A percentile compares a stretch with the other conserved stretches of the same genome.
These are phyloP conservation scores for Neurospora sp. DNA, from an alignment of 495 filamentous ascomycete genomes.

Conservation along the genomic window DNA sequence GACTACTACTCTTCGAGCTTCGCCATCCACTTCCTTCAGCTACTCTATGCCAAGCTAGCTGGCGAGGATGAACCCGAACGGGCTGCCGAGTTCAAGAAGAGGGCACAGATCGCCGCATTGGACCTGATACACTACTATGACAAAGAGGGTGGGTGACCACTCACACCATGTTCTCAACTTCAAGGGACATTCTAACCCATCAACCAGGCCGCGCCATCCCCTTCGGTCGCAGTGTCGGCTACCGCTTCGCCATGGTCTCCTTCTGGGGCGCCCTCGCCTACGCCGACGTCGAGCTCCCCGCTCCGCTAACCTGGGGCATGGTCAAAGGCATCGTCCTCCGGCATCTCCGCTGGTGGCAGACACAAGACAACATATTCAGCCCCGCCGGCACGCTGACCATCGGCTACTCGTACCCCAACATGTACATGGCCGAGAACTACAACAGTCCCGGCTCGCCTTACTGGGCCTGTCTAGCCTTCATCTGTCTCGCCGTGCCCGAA, in stretches of 20 bases:
- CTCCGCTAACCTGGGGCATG: constrained; percentile 63
- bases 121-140: constrained; percentile 72
- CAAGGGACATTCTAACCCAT: neutral
- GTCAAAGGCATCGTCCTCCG: constrained; percentile 65
- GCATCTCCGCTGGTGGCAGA: constrained; percentile 70
- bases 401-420: constrained; percentile 69
- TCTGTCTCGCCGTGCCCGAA: constrained; percentile 54
- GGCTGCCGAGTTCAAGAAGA: constrained; percentile 56
- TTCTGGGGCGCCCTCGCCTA: constrained; percentile 74
- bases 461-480: constrained; percentile 71
- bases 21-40: constrained; percentile 67
- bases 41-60: constrained; percentile 65
- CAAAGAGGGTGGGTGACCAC: constrained; percentile 36
- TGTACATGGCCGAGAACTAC: constrained; percentile 71
- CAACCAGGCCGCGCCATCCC: constrained; percentile 49
- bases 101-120: constrained; percentile 52
- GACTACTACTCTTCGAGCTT: constrained; percentile 77
- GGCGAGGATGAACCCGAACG: constrained; percentile 55
- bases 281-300: constrained; percentile 60
- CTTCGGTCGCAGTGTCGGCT: constrained; percentile 66
- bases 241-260: constrained; percentile 70
- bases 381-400: constrained; percentile 63
- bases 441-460: constrained; percentile 61
- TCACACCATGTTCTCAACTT: neutral
- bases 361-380: constrained; percentile 60